phyloP scores from a whole-genome alignment of 768 basidiomycete genomes.

The Termitomyces eurrhizus region DNA sequence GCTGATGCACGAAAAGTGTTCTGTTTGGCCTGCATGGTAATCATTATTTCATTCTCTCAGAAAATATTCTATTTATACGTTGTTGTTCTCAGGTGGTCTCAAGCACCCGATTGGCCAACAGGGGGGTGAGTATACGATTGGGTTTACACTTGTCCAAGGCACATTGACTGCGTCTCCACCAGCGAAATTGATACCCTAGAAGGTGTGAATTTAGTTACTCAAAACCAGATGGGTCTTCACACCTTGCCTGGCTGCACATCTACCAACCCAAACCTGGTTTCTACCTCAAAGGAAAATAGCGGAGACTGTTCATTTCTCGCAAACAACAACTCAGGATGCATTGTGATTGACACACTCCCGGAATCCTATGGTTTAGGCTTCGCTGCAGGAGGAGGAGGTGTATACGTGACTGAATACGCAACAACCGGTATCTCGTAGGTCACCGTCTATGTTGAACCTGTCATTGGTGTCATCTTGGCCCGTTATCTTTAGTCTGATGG shows the following conservation, averaged over 20 bases:
- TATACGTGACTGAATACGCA: conserved; percentile 74
- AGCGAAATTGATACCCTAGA: conserved; percentile 81
- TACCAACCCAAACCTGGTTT: conserved; percentile 43
- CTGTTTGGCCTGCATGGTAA: conserved; percentile 68
- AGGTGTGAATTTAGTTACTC: conserved; percentile 63
- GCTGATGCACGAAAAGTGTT: conserved; percentile 36
- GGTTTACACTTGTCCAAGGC: background rate
- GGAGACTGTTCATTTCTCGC: conserved; percentile 55
- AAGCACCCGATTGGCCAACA: conserved; percentile 55
- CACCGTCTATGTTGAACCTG: background rate
- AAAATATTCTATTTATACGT: background rate
- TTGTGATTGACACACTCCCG: conserved; percentile 49
- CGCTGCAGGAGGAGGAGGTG: conserved; percentile 62
- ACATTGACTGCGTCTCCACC: background rate
- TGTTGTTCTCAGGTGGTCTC: conserved; percentile 37
- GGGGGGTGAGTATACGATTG: conserved; percentile 42
- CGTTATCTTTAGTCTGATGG: background rate
- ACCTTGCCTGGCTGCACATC: conserved; percentile 59
- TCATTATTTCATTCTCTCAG: background rate
- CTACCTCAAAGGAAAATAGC: conserved; percentile 45
- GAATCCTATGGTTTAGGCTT: conserved; percentile 66
- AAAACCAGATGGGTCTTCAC: conserved; percentile 71
- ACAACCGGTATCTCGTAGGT: conserved; percentile 60
- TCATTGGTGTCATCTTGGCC: background rate
- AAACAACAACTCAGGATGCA: conserved; percentile 63